Evolutionary conservation across 148 eudicot species (phyloP).

Genomic region (Fallopia convolvulus): DNA sequence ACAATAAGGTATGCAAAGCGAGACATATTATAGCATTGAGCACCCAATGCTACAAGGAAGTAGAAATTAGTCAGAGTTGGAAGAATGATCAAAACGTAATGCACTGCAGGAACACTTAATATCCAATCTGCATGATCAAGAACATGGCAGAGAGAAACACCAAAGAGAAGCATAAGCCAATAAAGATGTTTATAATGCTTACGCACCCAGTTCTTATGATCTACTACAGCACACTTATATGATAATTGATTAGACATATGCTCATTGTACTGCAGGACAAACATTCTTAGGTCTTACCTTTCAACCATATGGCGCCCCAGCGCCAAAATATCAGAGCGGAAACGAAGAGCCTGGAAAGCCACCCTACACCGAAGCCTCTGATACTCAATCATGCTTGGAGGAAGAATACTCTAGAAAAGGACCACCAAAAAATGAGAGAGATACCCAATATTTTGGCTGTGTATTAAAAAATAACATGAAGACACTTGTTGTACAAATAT

Average conservation of each 20-base stretch:
- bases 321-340: slow-evolving; percentile 66
- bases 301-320: slow-evolving; percentile 67
- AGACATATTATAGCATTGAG: neutral
- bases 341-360: slow-evolving; percentile 85
- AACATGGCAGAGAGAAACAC: neutral
- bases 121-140: neutral
- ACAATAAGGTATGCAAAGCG: neutral
- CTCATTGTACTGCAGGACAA: neutral
- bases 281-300: slow-evolving; percentile 40
- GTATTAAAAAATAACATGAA: neutral
- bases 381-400: slow-evolving; percentile 67
- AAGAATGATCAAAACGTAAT: neutral
- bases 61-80: neutral
- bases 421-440: slow-evolving; percentile 10
- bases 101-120: neutral
- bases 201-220: neutral
- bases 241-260: neutral
- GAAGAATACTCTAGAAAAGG: slow-evolving; percentile 53
- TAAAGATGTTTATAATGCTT: neutral
- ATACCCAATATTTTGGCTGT: neutral
- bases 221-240: neutral
- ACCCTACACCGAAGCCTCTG: slow-evolving; percentile 97
- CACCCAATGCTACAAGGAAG: neutral
- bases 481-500: neutral
- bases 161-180: neutral